phyloP scores from a whole-genome alignment of 1,139 yeast species.

The Suhomyces yuchorum region DNA sequence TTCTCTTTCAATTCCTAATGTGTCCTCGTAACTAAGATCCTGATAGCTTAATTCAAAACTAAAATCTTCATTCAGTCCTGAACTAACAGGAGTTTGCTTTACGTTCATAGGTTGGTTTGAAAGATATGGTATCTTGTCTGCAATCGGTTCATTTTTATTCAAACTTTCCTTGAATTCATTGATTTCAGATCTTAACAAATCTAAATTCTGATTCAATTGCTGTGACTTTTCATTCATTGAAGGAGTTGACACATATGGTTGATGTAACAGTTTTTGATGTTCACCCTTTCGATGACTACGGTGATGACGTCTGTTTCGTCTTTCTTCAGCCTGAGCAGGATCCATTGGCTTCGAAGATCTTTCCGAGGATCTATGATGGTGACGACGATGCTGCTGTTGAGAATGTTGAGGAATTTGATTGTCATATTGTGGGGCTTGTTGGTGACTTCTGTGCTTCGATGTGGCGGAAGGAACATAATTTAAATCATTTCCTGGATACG shows the following conservation, averaged over 20 bases:
- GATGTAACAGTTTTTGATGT: constrained; percentile 15
- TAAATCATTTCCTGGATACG: constrained; percentile 7
- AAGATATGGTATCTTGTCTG: not conserved
- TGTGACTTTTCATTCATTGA: constrained; percentile 27
- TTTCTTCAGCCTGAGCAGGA: constrained; percentile 2
- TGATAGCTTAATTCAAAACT: constrained; percentile 46
- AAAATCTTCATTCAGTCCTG: constrained; percentile 26
- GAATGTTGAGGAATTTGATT: constrained; percentile 8
- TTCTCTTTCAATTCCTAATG: constrained; percentile 41
- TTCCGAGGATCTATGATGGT: constrained; percentile 10
- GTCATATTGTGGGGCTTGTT: constrained; percentile 3
- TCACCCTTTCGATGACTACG: constrained; percentile 17
- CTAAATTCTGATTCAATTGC: constrained; percentile 48
- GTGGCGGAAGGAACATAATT: constrained; percentile 4
- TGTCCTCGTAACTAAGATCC: constrained; percentile 45
- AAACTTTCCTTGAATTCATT: constrained; percentile 51
- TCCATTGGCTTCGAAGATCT: constrained; percentile 3
- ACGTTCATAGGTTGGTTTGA: not conserved
- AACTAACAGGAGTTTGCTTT: not conserved
- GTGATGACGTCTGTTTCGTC: constrained; percentile 19
- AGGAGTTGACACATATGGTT: constrained; percentile 21
- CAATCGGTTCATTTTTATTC: constrained; percentile 27
- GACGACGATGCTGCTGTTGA: constrained; percentile 6
- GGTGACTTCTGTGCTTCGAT: constrained; percentile 7
- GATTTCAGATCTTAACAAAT: constrained; percentile 45